A percentile compares a stretch with the other conserved stretches of the same genome.
Evolutionary conservation across 345 rosid species (phyloP).

Genomic region (Bruguiera gymnorhiza): DNA sequence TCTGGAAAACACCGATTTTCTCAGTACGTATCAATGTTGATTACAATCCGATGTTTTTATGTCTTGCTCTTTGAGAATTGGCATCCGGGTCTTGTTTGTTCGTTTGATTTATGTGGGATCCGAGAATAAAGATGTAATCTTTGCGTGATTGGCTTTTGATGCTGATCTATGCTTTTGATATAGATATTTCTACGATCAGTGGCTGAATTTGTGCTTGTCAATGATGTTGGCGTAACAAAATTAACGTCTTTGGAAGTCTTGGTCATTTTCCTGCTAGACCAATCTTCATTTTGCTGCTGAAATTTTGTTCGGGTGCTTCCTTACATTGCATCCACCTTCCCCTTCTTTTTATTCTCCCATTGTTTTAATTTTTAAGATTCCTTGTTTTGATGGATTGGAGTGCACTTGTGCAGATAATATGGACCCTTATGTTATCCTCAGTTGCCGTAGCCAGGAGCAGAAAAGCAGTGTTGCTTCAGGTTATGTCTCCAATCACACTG

Average conservation of each 20-base stretch:
- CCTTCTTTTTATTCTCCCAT: conserved; percentile 38
- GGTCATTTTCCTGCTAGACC: no score
- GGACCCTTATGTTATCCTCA: conserved; percentile 67
- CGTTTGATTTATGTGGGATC: not conserved
- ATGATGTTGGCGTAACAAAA: no score
- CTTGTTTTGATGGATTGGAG: not conserved
- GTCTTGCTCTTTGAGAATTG: not conserved
- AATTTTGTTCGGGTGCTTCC: no score
- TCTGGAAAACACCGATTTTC: conserved; percentile 38
- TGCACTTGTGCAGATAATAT: conserved; percentile 38
- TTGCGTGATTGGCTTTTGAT: no score
- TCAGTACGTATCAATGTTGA: not conserved
- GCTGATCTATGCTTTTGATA: no score
- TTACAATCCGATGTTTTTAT: not conserved
- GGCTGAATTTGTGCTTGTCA: no score
- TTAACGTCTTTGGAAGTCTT: no score
- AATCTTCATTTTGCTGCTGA: no score
- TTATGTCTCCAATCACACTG: conserved; percentile 12
- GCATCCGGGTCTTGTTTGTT: not conserved
- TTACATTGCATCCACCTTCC: conserved; percentile 25
- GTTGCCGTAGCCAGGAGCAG: conserved; percentile 68
- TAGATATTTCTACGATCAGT: no score
- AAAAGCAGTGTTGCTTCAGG: conserved; percentile 74
- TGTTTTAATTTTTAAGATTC: not conserved
- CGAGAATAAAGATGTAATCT: not conserved